Evolutionary conservation across 1,139 yeast species (phyloP).

Genomic region (Ashbya aceris): DNA sequence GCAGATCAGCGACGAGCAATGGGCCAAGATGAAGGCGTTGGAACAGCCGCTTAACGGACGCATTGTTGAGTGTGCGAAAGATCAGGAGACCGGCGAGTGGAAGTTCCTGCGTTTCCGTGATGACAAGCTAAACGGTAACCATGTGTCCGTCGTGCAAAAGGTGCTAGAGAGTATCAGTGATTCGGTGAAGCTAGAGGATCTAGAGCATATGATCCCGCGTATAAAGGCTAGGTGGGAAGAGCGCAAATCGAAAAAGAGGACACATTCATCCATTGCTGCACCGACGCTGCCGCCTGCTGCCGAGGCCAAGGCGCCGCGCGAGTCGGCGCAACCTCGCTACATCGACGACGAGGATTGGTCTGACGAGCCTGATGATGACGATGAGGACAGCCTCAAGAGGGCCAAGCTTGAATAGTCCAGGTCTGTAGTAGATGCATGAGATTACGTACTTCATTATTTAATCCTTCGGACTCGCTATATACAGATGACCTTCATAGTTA

Average conservation of each 20-base stretch:
- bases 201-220: conserved; percentile 39
- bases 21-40: conserved; percentile 64
- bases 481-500: neutral
- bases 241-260: conserved; percentile 32
- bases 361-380: conserved; percentile 15
- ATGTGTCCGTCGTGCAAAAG: conserved; percentile 66
- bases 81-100: conserved; percentile 53
- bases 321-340: conserved; percentile 20
- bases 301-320: conserved; percentile 4
- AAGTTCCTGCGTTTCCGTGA: conserved; percentile 81
- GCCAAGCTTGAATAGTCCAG: neutral
- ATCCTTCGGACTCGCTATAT: neutral
- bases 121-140: conserved; percentile 86
- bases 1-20: conserved; percentile 58
- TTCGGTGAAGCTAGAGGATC: conserved; percentile 72
- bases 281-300: conserved; percentile 4
- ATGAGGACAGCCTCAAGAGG: conserved; percentile 5
- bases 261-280: conserved; percentile 1
- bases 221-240: conserved; percentile 42
- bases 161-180: conserved; percentile 79
- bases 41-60: conserved; percentile 86
- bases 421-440: conserved; percentile 1
- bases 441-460: neutral
- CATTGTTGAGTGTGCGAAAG: conserved; percentile 70
- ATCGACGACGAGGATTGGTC: conserved; percentile 29